Evolutionary conservation across 257 asterid species (phyloP).

Genomic region (Capsicum chinense): DNA sequence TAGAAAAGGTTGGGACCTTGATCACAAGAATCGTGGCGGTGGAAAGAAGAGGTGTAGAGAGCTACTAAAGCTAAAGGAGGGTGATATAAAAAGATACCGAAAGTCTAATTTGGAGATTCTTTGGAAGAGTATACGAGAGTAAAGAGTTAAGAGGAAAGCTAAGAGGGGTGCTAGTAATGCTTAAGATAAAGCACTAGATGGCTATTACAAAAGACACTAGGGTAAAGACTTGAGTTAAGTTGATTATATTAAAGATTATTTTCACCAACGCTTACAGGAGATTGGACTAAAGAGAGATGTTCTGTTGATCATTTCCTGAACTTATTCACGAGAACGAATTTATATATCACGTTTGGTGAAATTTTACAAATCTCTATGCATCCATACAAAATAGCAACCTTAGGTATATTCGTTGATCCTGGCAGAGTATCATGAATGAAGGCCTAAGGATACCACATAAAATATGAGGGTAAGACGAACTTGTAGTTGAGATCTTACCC

Average conservation of each 20-base stretch:
- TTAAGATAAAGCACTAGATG: background rate
- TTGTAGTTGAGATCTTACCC: background rate
- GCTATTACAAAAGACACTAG: background rate
- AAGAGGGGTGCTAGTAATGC: background rate
- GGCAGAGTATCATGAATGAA: background rate
- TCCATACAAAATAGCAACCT: background rate
- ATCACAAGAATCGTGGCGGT: background rate
- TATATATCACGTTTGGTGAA: background rate
- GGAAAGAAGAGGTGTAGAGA: background rate
- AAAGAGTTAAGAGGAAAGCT: background rate
- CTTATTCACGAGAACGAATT: background rate
- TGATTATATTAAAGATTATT: background rate
- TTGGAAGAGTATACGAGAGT: conserved; percentile 14
- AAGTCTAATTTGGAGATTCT: background rate
- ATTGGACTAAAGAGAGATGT: background rate
- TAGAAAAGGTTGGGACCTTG: background rate
- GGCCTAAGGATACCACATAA: background rate
- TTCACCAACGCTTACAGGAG: background rate
- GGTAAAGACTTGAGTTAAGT: background rate
- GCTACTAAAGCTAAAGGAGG: background rate
- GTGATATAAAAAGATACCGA: background rate
- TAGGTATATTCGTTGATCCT: background rate
- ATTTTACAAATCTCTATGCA: background rate
- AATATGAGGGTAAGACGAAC: background rate
- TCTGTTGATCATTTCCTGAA: background rate